phyloP scores from a whole-genome alignment of 768 basidiomycete genomes.

The Holtermanniella nyarrowii region DNA sequence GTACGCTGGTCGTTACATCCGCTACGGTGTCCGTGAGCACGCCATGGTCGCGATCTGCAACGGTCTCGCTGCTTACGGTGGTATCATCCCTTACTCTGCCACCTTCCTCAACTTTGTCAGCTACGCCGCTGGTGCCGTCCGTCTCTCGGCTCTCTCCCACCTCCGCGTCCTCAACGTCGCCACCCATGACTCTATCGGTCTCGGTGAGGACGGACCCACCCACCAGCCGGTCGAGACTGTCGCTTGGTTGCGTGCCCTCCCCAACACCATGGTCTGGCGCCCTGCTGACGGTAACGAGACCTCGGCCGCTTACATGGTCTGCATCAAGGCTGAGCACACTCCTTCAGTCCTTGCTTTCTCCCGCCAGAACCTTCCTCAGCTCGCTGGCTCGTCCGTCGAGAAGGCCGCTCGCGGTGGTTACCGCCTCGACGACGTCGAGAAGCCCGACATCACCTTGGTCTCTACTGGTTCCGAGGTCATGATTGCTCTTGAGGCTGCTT shows the following conservation, averaged over 20 bases:
- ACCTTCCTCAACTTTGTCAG: conserved; percentile 95
- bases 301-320: conserved; percentile 78
- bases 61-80: conserved; percentile 80
- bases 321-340: conserved; percentile 61
- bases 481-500: conserved; percentile 78
- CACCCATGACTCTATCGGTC: conserved; percentile 87
- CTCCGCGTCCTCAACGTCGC: conserved; percentile 93
- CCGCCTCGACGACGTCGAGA: conserved; percentile 67
- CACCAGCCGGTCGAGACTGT: conserved; percentile 91
- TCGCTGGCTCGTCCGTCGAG: conserved; percentile 77
- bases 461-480: conserved; percentile 79
- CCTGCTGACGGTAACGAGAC: conserved; percentile 95
- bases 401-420: conserved; percentile 76
- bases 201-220: conserved; percentile 79
- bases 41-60: conserved; percentile 95
- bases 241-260: conserved; percentile 73
- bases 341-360: conserved; percentile 50
- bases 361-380: conserved; percentile 53
- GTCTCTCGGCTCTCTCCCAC: conserved; percentile 76
- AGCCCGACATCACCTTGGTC: conserved; percentile 69
- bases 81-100: conserved; percentile 77
- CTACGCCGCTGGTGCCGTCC: conserved; percentile 84
- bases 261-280: conserved; percentile 70
- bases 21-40: conserved; percentile 87
- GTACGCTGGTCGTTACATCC: conserved; percentile 81